Evolutionary conservation across 306 rosid species (phyloP).

Genomic region (Neltuma alba): DNA sequence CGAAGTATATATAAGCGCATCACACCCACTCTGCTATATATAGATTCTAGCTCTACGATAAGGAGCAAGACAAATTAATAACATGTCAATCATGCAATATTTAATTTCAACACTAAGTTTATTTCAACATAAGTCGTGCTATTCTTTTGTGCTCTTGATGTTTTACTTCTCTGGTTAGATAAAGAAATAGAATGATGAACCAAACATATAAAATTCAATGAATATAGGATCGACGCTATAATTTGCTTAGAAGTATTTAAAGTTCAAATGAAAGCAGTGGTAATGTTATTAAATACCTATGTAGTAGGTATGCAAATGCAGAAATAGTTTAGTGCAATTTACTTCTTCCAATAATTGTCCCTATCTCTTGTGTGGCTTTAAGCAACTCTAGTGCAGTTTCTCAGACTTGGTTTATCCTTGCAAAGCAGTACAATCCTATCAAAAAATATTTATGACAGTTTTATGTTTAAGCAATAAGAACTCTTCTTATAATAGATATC

Average conservation of each 20-base stretch:
- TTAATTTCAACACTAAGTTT: not conserved
- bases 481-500: too few species aligned
- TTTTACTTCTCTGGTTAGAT: not conserved
- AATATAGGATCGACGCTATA: not conserved
- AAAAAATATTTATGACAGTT: too few species aligned
- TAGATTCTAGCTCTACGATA: not conserved
- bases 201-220: not conserved
- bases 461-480: too few species aligned
- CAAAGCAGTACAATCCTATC: too few species aligned
- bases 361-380: too few species aligned
- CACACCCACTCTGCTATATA: not conserved
- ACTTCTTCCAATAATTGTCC: too few species aligned
- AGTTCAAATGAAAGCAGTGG: not conserved
- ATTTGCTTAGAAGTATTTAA: not conserved
- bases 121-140: not conserved
- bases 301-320: too few species aligned
- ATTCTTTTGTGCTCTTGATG: not conserved
- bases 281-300: too few species aligned
- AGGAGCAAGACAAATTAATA: not conserved
- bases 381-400: too few species aligned
- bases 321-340: too few species aligned
- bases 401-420: too few species aligned
- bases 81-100: slow-evolving; percentile 5
- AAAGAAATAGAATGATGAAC: not conserved
- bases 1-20: not conserved